Evolutionary conservation across 495 filamentous ascomycete genomes (phyloP).

Genomic region (Penicillium mononematosum): DNA sequence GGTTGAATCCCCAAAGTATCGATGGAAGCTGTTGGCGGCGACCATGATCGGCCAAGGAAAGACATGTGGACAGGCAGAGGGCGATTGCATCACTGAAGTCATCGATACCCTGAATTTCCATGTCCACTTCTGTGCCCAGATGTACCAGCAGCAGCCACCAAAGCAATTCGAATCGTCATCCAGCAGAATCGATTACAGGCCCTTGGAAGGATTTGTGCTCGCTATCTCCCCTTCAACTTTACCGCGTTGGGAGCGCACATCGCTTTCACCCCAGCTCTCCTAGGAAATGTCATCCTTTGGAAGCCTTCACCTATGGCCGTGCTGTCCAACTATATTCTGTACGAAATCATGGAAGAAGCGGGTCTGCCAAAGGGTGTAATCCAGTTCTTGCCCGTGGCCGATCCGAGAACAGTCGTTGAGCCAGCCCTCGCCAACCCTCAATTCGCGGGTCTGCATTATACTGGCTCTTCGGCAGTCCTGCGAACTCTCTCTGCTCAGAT

Average conservation of each 20-base stretch:
- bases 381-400: not conserved
- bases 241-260: not conserved
- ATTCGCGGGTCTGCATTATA: not conserved
- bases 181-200: not conserved
- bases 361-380: constrained; percentile 1
- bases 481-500: not conserved
- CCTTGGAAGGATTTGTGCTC: constrained; percentile 49
- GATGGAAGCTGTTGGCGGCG: not conserved
- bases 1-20: not conserved
- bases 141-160: not conserved
- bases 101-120: constrained; percentile 2
- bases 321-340: not conserved
- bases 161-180: constrained; percentile 1
- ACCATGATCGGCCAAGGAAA: not conserved
- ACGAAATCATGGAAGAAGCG: not conserved
- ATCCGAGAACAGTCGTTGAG: not conserved
- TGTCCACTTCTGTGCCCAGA: not conserved
- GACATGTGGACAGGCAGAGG: constrained; percentile 1
- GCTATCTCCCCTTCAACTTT: constrained; percentile 75
- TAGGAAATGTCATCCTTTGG: not conserved
- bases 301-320: constrained; percentile 1
- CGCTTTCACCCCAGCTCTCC: not conserved
- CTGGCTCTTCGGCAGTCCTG: constrained; percentile 1
- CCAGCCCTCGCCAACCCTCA: not conserved
- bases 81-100: not conserved